These are phyloP conservation scores for Cryptococcus wingfieldii DNA, from an alignment of 1,284 basidiomycete genomes.

Conservation along the genomic window DNA sequence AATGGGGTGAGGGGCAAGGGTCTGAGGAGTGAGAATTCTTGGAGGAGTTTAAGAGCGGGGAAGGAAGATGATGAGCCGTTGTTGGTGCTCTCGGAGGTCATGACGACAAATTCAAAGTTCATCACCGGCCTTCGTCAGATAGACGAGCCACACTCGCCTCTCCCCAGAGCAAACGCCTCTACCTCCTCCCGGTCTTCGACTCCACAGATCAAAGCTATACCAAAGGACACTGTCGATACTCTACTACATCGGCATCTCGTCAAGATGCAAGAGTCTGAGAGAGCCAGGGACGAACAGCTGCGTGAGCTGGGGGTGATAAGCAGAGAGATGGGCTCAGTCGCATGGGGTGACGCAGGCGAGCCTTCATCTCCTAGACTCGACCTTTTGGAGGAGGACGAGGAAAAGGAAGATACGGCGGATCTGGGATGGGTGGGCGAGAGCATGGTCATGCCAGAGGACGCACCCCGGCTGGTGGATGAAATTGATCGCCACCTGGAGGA, in stretches of 20 bases:
- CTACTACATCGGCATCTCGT: constrained; percentile 4
- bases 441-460: neutral
- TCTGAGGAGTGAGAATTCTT: too few species aligned
- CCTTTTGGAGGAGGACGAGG: constrained; percentile 1
- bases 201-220: too few species aligned
- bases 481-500: neutral
- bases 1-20: neutral
- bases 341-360: constrained; percentile 1
- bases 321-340: neutral
- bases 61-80: constrained; percentile 2
- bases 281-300: constrained; percentile 8
- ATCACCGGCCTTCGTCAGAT: constrained; percentile 1
- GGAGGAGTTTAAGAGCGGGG: neutral
- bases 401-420: neutral
- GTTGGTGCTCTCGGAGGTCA: constrained; percentile 9
- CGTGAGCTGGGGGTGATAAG: constrained; percentile 3
- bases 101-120: constrained; percentile 5
- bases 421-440: neutral
- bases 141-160: neutral
- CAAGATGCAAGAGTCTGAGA: constrained; percentile 10
- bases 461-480: neutral
- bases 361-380: neutral
- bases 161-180: neutral
- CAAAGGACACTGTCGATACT: neutral
- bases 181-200: neutral